phyloP scores from a whole-genome alignment of 495 filamentous ascomycete species.

The Penicillium fimorum region DNA sequence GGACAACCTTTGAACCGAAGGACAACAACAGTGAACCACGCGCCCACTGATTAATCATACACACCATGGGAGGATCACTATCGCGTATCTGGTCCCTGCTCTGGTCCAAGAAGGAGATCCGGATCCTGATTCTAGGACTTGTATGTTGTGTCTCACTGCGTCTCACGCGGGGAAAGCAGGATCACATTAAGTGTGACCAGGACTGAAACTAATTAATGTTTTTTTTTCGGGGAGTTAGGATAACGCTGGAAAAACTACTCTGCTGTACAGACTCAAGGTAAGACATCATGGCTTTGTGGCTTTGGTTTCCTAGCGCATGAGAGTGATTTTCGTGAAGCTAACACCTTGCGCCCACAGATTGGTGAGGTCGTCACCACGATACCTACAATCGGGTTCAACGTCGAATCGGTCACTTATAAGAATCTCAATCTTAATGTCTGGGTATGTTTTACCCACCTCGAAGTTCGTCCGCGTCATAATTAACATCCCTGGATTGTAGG shows the following conservation, averaged over 20 bases:
- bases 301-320: not conserved
- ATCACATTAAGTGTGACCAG: not conserved
- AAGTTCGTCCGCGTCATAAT: not conserved
- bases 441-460: slow-evolving; percentile 50
- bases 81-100: slow-evolving; percentile 74
- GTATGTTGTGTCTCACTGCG: slow-evolving; percentile 49
- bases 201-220: slow-evolving; percentile 21
- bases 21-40: not conserved
- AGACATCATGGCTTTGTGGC: slow-evolving; percentile 8
- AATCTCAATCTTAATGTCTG: slow-evolving; percentile 99
- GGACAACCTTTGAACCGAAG: slow-evolving; percentile 3
- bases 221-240: slow-evolving; percentile 56
- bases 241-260: slow-evolving; percentile 96
- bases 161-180: slow-evolving; percentile 1
- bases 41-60: slow-evolving; percentile 7
- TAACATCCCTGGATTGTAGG: slow-evolving; percentile 48
- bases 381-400: slow-evolving; percentile 98
- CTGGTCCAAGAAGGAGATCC: slow-evolving; percentile 94
- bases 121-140: slow-evolving; percentile 93
- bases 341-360: slow-evolving; percentile 59
- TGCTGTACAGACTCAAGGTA: slow-evolving; percentile 95
- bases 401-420: slow-evolving; percentile 95
- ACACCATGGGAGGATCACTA: slow-evolving; percentile 74
- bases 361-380: slow-evolving; percentile 98
- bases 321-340: slow-evolving; percentile 14